These are phyloP conservation scores for Pochonia chlamydosporia DNA, from an alignment of 2,329 filamentous ascomycete species.

Conservation along the genomic window DNA sequence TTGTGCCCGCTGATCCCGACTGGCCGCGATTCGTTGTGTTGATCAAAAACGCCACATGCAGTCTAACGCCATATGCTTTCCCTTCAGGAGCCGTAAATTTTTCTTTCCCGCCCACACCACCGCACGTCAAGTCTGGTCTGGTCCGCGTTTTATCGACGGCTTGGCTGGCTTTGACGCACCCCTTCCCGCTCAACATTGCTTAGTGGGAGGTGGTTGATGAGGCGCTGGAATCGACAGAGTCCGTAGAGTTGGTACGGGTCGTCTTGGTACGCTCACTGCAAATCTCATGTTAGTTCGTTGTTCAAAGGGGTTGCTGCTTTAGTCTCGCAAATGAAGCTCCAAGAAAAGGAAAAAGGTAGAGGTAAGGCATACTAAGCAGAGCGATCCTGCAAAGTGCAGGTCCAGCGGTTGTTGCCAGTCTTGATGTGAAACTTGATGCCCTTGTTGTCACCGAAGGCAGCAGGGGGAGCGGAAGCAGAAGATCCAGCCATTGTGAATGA, in stretches of 20 bases:
- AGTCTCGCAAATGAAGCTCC: too few relatives aligned
- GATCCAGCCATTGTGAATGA: conserved; percentile 13
- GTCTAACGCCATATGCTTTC: neutral
- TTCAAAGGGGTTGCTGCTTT: too few relatives aligned
- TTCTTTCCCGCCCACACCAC: neutral
- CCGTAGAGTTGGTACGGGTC: conserved; percentile 27
- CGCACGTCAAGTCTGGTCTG: too few relatives aligned
- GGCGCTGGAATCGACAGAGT: conserved; percentile 25
- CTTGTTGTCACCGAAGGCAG: conserved; percentile 28
- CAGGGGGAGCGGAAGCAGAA: conserved; percentile 10
- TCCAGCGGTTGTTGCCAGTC: conserved; percentile 32
- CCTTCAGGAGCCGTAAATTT: neutral
- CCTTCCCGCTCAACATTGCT: neutral
- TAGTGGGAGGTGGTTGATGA: conserved; percentile 14
- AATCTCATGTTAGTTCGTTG: conserved; percentile 10
- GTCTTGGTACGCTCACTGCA: conserved; percentile 35
- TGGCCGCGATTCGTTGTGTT: neutral
- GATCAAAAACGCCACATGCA: neutral
- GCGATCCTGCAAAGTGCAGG: conserved; percentile 39
- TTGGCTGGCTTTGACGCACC: too few relatives aligned
- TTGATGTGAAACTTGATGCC: conserved; percentile 42
- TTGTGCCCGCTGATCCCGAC: neutral
- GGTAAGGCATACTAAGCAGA: conserved; percentile 38
- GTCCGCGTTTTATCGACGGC: too few relatives aligned
- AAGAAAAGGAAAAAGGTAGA: too few relatives aligned